phyloP scores from a whole-genome alignment of 2,329 filamentous ascomycete species.

The Aspergillus neoniger region DNA sequence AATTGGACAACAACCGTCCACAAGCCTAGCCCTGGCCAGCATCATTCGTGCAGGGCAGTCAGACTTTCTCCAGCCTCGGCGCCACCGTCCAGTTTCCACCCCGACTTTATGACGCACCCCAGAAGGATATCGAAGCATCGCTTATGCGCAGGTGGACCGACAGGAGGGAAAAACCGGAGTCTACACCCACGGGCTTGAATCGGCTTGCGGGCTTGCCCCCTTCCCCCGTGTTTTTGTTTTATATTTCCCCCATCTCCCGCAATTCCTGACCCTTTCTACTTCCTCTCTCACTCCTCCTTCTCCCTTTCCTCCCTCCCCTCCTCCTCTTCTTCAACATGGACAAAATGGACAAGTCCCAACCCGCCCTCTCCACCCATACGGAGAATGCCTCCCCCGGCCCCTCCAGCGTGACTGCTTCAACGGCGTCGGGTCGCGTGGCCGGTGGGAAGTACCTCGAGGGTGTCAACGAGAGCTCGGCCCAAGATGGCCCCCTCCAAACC shows the following conservation, averaged over 20 bases:
- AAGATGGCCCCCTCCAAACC: constrained; percentile 28
- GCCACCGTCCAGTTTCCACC: constrained; percentile 1
- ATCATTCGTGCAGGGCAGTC: constrained; percentile 3
- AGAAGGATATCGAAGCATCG: neutral
- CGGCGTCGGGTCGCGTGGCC: constrained; percentile 24
- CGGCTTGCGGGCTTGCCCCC: constrained; percentile 1
- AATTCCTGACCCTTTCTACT: neutral
- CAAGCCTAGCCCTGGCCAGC: constrained; percentile 3
- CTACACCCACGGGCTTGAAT: neutral
- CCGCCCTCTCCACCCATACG: constrained; percentile 26
- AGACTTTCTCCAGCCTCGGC: constrained; percentile 1
- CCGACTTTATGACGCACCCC: constrained; percentile 13
- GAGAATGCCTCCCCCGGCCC: constrained; percentile 23
- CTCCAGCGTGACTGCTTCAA: constrained; percentile 2
- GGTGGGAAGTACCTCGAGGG: constrained; percentile 32
- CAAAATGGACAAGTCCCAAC: constrained; percentile 25
- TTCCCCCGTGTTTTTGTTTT: constrained; percentile 9
- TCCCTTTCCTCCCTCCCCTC: neutral
- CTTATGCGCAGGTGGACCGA: constrained; percentile 6
- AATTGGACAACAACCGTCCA: neutral
- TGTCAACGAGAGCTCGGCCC: constrained; percentile 19
- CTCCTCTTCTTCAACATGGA: constrained; percentile 22
- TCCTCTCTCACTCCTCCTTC: constrained; percentile 6
- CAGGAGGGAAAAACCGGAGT: constrained; percentile 1
- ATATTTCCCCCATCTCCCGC: neutral